Percentiles rank a stretch among this genome's conserved stretches.
These are phyloP conservation scores for Penicillium simplicissimum DNA, from an alignment of 495 filamentous ascomycete species.

Conservation along the genomic window DNA sequence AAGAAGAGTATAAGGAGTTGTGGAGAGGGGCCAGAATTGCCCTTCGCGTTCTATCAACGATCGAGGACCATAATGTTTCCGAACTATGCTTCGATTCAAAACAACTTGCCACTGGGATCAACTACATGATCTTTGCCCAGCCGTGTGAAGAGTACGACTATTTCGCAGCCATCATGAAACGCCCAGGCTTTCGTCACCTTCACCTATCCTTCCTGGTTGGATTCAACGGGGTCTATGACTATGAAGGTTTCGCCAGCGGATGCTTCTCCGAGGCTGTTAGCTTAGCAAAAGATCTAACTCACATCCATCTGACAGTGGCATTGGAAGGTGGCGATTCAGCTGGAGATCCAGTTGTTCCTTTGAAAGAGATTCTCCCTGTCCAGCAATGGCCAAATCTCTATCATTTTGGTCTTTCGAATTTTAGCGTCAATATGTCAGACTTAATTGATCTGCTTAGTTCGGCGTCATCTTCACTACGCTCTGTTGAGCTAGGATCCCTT, in stretches of 20 bases:
- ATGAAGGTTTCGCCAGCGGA: constrained; percentile 17
- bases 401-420: constrained; percentile 9
- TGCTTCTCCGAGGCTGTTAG: constrained; percentile 14
- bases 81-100: constrained; percentile 24
- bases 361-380: constrained; percentile 17
- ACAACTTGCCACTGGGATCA: constrained; percentile 22
- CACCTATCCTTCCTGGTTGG: constrained; percentile 16
- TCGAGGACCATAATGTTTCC: constrained; percentile 13
- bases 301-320: no score
- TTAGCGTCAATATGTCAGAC: constrained; percentile 7
- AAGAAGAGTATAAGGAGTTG: constrained; percentile 18
- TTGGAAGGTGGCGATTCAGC: constrained; percentile 5
- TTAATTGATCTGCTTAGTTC: no score
- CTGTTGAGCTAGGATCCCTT: no score
- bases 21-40: constrained; percentile 25
- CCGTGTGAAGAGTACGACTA: constrained; percentile 24
- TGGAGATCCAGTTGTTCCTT: constrained; percentile 11
- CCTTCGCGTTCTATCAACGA: constrained; percentile 16
- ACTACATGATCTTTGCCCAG: constrained; percentile 11
- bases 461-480: no score
- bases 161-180: constrained; percentile 16
- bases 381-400: constrained; percentile 17
- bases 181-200: constrained; percentile 22
- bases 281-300: constrained; percentile 10
- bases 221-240: constrained; percentile 9